These are phyloP conservation scores for Chlorella sp. DNA, from an alignment of 139 green algal species.

Conservation along the genomic window DNA sequence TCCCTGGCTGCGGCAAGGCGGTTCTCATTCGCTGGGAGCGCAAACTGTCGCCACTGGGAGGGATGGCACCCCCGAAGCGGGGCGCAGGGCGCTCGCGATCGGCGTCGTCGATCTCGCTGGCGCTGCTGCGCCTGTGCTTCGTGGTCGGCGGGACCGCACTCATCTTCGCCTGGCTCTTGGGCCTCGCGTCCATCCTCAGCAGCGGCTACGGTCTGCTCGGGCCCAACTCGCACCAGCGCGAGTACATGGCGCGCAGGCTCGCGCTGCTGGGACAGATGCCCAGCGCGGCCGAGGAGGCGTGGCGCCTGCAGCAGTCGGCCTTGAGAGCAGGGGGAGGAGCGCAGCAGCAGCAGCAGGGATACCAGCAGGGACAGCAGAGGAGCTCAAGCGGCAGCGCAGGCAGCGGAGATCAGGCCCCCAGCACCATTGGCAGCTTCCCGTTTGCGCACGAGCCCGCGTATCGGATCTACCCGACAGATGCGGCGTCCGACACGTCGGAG, in stretches of 20 bases:
- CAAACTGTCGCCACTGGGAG: too few relatives aligned
- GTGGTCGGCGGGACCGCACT: not conserved
- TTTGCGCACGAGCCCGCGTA: not conserved
- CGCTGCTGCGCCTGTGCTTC: not conserved
- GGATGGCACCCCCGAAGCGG: too few relatives aligned
- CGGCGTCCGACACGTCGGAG: not conserved
- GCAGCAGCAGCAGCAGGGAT: not conserved
- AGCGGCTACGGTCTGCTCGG: not conserved
- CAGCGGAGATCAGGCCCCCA: too few relatives aligned
- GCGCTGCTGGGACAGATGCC: not conserved
- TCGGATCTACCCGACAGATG: not conserved
- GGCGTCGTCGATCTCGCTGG: too few relatives aligned
- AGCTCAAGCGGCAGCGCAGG: too few relatives aligned
- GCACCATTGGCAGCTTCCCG: too few relatives aligned
- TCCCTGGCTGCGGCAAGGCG: too few relatives aligned
- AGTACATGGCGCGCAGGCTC: not conserved
- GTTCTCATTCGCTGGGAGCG: too few relatives aligned
- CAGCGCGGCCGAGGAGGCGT: too few relatives aligned
- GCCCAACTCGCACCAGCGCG: not conserved
- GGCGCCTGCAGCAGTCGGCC: too few relatives aligned
- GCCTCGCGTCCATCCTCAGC: not conserved
- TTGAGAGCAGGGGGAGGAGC: too few relatives aligned
- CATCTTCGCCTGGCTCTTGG: not conserved
- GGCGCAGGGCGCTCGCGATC: too few relatives aligned
- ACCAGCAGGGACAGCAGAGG: not conserved